Evolutionary conservation across 2,329 filamentous ascomycete species (phyloP).

Genomic region (Arthrocladium fulminans): DNA sequence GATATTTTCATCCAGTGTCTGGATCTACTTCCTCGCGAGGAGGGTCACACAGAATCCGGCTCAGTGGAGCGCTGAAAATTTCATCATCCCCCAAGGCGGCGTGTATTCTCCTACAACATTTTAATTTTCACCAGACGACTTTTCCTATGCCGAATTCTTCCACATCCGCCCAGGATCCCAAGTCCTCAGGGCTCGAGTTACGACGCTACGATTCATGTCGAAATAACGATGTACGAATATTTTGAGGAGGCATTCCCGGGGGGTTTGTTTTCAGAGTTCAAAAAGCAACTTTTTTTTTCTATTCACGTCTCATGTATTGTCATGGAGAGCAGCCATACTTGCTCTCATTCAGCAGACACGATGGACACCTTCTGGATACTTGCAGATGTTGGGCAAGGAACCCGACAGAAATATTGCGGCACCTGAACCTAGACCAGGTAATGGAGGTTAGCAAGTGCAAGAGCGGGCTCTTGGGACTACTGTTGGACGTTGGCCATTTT

Average conservation of each 20-base stretch:
- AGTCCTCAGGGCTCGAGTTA: background rate
- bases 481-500: background rate
- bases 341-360: background rate
- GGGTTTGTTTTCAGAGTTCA: background rate
- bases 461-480: background rate
- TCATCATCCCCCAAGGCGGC: background rate
- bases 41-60: background rate
- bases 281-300: background rate
- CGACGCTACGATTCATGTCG: conserved; percentile 5
- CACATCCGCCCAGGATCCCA: background rate
- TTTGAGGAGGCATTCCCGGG: background rate
- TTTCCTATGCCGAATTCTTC: background rate
- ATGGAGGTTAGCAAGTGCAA: background rate
- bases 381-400: background rate
- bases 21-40: conserved; percentile 12
- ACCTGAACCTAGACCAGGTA: background rate
- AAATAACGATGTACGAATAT: conserved; percentile 9
- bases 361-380: background rate
- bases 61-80: conserved; percentile 2
- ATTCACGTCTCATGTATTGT: background rate
- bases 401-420: background rate
- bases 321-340: background rate
- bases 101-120: background rate
- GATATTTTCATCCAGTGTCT: conserved; percentile 29
- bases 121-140: background rate